Evolutionary conservation across 139 green algal genomes (phyloP).

Genomic region (Nannochloris sp.): DNA sequence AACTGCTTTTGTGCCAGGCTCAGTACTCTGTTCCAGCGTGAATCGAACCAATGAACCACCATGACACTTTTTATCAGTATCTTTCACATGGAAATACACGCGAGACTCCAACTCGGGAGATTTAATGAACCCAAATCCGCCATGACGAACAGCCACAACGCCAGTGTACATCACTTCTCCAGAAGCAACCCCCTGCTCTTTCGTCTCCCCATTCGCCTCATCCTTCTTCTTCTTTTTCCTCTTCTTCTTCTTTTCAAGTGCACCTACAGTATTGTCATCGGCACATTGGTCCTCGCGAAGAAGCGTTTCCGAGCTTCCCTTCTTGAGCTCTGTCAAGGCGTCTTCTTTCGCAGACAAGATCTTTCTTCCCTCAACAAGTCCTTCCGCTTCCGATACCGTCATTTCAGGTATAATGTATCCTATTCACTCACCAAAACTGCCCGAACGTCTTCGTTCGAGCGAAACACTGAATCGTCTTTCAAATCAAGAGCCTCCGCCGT

Average conservation of each 20-base stretch:
- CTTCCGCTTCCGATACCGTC: too few species aligned
- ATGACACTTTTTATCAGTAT: slow-evolving; percentile 10
- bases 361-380: too few species aligned
- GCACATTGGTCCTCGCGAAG: too few species aligned
- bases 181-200: background rate
- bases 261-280: too few species aligned
- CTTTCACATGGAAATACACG: slow-evolving; percentile 29
- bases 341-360: background rate
- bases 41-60: slow-evolving; percentile 17
- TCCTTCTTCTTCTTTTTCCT: background rate
- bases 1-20: slow-evolving; percentile 19
- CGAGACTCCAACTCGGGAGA: slow-evolving; percentile 13
- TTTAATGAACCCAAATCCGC: slow-evolving; percentile 34
- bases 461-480: too few species aligned
- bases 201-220: background rate
- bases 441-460: too few species aligned
- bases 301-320: background rate
- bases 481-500: too few species aligned
- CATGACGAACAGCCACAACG: slow-evolving; percentile 17
- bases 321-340: background rate
- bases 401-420: too few species aligned
- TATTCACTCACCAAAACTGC: too few species aligned
- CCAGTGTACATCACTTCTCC: background rate
- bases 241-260: background rate
- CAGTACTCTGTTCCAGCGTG: slow-evolving; percentile 11